Base-by-base conservation (phyloP, 257 asterid genomes). In the Marsdenia floribunda region DNA sequence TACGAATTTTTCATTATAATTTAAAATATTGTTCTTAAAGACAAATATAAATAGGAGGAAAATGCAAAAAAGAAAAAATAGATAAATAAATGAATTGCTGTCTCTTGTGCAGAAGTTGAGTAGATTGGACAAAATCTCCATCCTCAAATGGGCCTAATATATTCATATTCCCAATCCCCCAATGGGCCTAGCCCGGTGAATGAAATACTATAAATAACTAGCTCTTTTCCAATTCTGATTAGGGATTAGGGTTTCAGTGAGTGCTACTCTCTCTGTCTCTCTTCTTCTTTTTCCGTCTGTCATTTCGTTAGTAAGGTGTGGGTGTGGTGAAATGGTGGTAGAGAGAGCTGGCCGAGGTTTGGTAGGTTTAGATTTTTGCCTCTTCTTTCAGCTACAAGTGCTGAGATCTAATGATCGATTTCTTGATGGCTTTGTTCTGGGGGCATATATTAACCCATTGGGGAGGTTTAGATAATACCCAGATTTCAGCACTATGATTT, bases 351-450 rank as follows among this genome's bases (percentile, higher is more conserved):
- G 44, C 12, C 0, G 55, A 50, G 42, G 24, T 50, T 9, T 33
- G 6, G n/a, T 42, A 9, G 44, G 8, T 57, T 19, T 0, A 18
- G 8, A 38, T 38, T 40, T 73, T 40, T 73, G 89, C 96, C 96
- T 85, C 96, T 90, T 88, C 91, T 88, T 90, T 90, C 93, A 79
- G 93, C 90, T 84, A 58, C 88, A 81, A 83, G 87, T 81, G 71
- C 66, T 44, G 82, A 79, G 86, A 85, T 88, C 87, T 68, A 63
- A 78, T 61, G 85, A 75, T 88, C 90, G 84, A 81, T 84, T 84
- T 82, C 87, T 86, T 87, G 88, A 70, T 78, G 80, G 93, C 96
- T 76, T 85, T 90, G 91, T 88, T 90, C 96, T 90, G 91, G 93
- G 77, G 91, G 96, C 93, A 77, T 42, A 88, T 11, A 90, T 75